Base-by-base conservation (phyloP, 139 green algal species). In the Closterium sp. region DNA sequence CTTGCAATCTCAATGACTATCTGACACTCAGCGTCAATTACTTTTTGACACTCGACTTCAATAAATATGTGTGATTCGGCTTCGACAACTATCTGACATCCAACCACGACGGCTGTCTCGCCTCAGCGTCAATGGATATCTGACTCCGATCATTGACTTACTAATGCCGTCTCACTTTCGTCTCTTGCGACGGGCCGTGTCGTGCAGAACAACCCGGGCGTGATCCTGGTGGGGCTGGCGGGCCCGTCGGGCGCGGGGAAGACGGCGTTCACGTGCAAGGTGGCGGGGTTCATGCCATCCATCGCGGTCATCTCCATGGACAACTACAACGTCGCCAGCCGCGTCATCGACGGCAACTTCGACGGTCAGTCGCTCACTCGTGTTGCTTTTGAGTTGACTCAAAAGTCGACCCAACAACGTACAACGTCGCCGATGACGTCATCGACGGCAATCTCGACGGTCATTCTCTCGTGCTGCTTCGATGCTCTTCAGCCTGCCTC, bases 301-400 rank as follows among this genome's bases (percentile, higher is more conserved):
- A 96, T 97, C 81, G 94, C 94, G 0, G 69, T 98, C 8, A 95
- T 99, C 84, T 97, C 94, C 64, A 98, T 99, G 98, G 98, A 99
- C 94, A 99, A 97, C 91, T 99, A 99, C 96, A 99, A 99, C 90
- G 97, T 99, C 93, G 96, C 95, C 43, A 96, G 85, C 90, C 96
- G 96, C 83, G 88, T 98, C 30, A 85, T 98, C 85, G 96, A 98
- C 91, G 94, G 95, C 89, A 99, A 99, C 88, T 99, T 98, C 95
- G 97, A 99, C 89, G 97, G 96, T 98, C 25, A 28, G 87, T 91
- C 33, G 23, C 4, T 66, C 43, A 66, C 43, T 66, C 43, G 7
- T 16, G 43, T 66, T 10, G 21, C 9, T 66, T 21, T 66, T 66
- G 43, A 66, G 9, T 2, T 16, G 9, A 25, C 1, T 12, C 43